Base-by-base conservation (phyloP, 805 yeast genomes). In the Millerozyma miso region DNA sequence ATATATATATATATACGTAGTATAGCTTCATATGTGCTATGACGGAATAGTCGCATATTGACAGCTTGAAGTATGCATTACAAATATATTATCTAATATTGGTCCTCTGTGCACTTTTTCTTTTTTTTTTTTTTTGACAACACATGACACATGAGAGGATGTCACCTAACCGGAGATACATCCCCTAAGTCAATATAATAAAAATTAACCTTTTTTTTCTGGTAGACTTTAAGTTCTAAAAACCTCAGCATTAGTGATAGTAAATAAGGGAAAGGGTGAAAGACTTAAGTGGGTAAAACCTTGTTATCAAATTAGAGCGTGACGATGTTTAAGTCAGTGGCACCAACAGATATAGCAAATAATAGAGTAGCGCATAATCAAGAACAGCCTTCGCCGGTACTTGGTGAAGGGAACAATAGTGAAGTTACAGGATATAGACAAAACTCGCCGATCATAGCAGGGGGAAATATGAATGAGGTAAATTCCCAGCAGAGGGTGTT, bases 81-180 rank as follows among this genome's bases (percentile, higher is more conserved):
- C 10, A 23, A 23, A 23, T 23, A 6, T 7, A 23, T 23, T 23
- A 23, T 10, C 6, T 23, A 23, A 23, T 23, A 6, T 10, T 7
- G 29, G 29, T 23, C 6, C 10, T 23, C 10, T 23, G 6, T 23
- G 10, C 10, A 23, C 29, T 7, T 10, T 23, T 23, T 23, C 29
- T 23, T 23, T 23, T 23, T 23, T 23, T 23, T 23, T 23, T 6
- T n/a, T n/a, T n/a, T n/a, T n/a, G n/a, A n/a, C n/a, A n/a, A n/a
- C 42, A 10, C 71, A 20, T 68, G 69, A 50, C 71, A 73, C 55
- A 36, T 20, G 10, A 29, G 39, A 18, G 16, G 26, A 15, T 18
- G 19, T 36, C 13, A 23, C 6, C 29, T 23, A 23, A 23, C 29
- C 26, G 38, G 19, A n/a, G 38, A 36, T 6, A 10, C 38, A 16